Percentiles rank a stretch among this genome's conserved stretches.
Conservation (phyloP, 2,329 filamentous ascomycete genomes). For the Talaromyces rugulosus region DNA sequence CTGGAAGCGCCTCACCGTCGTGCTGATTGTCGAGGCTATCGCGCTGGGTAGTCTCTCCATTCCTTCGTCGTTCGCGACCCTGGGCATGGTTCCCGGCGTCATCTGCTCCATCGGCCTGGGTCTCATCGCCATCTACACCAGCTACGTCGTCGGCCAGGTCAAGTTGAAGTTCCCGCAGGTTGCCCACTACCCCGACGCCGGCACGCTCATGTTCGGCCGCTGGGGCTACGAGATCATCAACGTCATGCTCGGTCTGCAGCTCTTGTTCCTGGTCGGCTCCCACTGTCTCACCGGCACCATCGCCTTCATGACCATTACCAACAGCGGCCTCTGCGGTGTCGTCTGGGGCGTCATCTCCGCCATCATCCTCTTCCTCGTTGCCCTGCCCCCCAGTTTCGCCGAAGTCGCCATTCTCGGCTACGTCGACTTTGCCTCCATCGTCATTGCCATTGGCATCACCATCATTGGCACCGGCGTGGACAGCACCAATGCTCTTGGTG, state of each 20-base stretch:
- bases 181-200: constrained; percentile 43
- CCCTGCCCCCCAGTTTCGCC: constrained; percentile 33
- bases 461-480: constrained; percentile 32
- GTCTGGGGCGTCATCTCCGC: constrained; percentile 42
- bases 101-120: constrained; percentile 39
- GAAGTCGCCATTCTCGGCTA: constrained; percentile 37
- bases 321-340: constrained; percentile 37
- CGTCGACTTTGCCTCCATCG: constrained; percentile 33
- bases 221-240: constrained; percentile 41
- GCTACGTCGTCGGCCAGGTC: constrained; percentile 38
- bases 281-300: constrained; percentile 45
- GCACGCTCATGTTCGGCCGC: constrained; percentile 38
- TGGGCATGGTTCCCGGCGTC: constrained; percentile 45
- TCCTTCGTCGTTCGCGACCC: constrained; percentile 42
- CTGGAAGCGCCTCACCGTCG: constrained; percentile 49
- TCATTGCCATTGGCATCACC: constrained; percentile 30
- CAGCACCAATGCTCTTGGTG: constrained; percentile 20
- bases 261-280: constrained; percentile 41
- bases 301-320: constrained; percentile 40
- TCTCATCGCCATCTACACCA: constrained; percentile 40
- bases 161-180: constrained; percentile 33
- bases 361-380: constrained; percentile 30
- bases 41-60: constrained; percentile 45
- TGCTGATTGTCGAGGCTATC: constrained; percentile 49
- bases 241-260: constrained; percentile 40